Base-by-base conservation (phyloP, 2,329 filamentous ascomycete genomes). In the Ramichloridium luteum region DNA sequence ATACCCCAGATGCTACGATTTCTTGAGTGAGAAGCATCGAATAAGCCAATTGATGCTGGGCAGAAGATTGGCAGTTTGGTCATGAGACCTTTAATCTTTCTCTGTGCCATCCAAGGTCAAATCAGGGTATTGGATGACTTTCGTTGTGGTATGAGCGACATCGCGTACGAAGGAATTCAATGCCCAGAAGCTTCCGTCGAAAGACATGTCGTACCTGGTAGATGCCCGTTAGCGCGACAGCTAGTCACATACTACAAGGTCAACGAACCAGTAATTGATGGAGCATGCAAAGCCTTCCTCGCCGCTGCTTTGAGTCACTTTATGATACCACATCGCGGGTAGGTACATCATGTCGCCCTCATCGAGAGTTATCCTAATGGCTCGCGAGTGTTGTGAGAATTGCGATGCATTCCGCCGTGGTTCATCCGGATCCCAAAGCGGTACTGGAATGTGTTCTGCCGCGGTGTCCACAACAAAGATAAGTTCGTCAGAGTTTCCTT, bases 251-350 rank as follows among this genome's bases (percentile, higher is more conserved):
- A 23, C n/a, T n/a, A 8, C 20, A 8, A 23, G 8, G 20, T n/a
- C 8, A 8, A n/a, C 20, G 20, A 23, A 23, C 78, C 82, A 90
- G 54, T 88, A 88, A 48, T 90, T 90, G 22, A 85, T 74, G 1
- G 82, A 80, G 34, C 80, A 73, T 25, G 80, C 83, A 17, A 86
- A 72, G 0, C 76, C 77, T 40, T 85, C 79, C 1, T 71, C 60
- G 0, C 65, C 66, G 41, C 72, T 75, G 2, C 69, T 74, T 50
- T 90, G 82, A 5, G 70, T 74, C 4, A 90, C 82, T 51, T 88
- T 85, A 51, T 90, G 82, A 50, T 81, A 83, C 82, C 82, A 90
- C 65, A 86, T 70, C 4, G 79, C 75, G 5, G 82, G 82, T 16
- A 90, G 60, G 56, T 90, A 90, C 11, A 90, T 55, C 74, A 90